These are phyloP conservation scores for Trametes meyenii DNA, from an alignment of 768 basidiomycete species.

Conservation along the genomic window DNA sequence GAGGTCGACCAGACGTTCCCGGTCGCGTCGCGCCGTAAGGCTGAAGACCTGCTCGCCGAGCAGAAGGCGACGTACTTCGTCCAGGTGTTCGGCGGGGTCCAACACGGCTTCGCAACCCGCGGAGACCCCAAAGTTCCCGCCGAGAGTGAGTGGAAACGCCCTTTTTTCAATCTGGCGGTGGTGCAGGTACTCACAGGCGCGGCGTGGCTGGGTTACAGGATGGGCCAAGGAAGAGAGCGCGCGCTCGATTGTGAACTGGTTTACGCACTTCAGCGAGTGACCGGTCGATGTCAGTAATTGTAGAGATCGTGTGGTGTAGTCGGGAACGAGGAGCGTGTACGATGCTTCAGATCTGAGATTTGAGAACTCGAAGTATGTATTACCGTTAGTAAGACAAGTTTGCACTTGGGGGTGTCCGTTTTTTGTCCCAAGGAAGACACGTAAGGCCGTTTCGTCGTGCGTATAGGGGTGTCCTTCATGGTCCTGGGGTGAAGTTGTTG, in stretches of 20 bases:
- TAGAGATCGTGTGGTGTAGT: too few relatives aligned
- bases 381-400: too few relatives aligned
- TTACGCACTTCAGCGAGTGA: slow-evolving; percentile 10
- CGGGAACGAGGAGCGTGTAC: too few relatives aligned
- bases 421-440: too few relatives aligned
- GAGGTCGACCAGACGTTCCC: slow-evolving; percentile 62
- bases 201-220: slow-evolving; percentile 1
- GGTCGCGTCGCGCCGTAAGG: slow-evolving; percentile 50
- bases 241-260: slow-evolving; percentile 20
- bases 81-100: slow-evolving; percentile 54
- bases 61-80: slow-evolving; percentile 56
- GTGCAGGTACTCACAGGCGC: too few relatives aligned
- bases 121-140: slow-evolving; percentile 3
- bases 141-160: not conserved
- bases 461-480: too few relatives aligned
- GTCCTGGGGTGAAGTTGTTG: too few relatives aligned
- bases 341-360: too few relatives aligned
- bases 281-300: not conserved
- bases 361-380: too few relatives aligned
- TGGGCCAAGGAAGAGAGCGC: slow-evolving; percentile 29
- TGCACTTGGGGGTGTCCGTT: too few relatives aligned
- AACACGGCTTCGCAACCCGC: slow-evolving; percentile 36
- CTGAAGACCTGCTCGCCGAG: slow-evolving; percentile 58
- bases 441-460: too few relatives aligned
- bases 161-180: too few relatives aligned